phyloP scores from a whole-genome alignment of 805 yeast genomes.

The Starmera caribaea region DNA sequence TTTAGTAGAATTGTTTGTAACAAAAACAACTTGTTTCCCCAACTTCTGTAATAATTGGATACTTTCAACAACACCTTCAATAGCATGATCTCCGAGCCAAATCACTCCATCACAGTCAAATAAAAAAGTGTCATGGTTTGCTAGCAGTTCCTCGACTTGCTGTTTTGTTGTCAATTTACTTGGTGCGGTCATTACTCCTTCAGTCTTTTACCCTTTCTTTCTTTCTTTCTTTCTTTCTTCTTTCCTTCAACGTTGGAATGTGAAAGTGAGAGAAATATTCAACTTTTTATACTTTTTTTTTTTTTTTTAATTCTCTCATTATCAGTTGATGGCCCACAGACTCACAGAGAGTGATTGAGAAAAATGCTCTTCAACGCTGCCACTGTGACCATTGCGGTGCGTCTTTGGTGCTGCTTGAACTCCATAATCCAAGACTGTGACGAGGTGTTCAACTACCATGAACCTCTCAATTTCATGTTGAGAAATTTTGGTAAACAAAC shows the following conservation, averaged over 20 bases:
- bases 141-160: slow-evolving; percentile 45
- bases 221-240: not conserved
- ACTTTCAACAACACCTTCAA: slow-evolving; percentile 76
- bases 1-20: slow-evolving; percentile 92
- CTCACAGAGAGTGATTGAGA: no score
- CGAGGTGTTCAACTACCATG: slow-evolving; percentile 91
- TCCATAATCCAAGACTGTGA: slow-evolving; percentile 87
- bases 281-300: not conserved
- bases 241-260: not conserved
- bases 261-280: not conserved
- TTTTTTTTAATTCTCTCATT: not conserved
- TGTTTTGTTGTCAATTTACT: slow-evolving; percentile 36
- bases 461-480: slow-evolving; percentile 70
- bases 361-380: not conserved
- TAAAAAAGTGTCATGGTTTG: slow-evolving; percentile 70
- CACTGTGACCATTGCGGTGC: slow-evolving; percentile 1
- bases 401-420: slow-evolving; percentile 34
- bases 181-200: slow-evolving; percentile 15
- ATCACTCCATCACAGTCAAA: slow-evolving; percentile 98
- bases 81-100: slow-evolving; percentile 79
- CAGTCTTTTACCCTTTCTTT: no score
- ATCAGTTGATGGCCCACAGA: not conserved
- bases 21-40: slow-evolving; percentile 73
- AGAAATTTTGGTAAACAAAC: slow-evolving; percentile 89
- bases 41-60: slow-evolving; percentile 40